These are phyloP conservation scores for Centrapalus pauciflorus DNA, from an alignment of 129 eudicot genomes.

Conservation along the genomic window DNA sequence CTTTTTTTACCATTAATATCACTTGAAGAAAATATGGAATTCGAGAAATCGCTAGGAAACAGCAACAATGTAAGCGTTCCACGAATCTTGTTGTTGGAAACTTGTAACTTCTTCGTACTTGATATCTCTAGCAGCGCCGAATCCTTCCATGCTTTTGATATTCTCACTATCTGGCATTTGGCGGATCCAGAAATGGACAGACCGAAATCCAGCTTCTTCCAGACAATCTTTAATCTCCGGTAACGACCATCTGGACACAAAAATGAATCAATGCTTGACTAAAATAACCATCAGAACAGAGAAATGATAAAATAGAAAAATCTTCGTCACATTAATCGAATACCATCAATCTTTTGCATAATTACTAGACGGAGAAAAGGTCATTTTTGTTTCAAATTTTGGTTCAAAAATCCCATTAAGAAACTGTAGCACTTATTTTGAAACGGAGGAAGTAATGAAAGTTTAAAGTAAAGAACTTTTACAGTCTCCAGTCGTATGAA, in stretches of 20 bases:
- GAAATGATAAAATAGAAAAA: neutral
- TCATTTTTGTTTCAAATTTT: neutral
- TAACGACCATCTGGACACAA: conserved; percentile 77
- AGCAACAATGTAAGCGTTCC: conserved; percentile 91
- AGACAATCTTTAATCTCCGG: conserved; percentile 93
- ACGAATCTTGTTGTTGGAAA: conserved; percentile 88
- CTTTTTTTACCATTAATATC: neutral
- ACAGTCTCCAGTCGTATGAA: conserved; percentile 99
- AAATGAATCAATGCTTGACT: neutral
- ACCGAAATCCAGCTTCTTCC: conserved; percentile 84
- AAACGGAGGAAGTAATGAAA: neutral
- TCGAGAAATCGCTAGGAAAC: conserved; percentile 43
- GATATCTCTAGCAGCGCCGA: conserved; percentile 53
- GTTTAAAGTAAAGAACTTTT: conserved; percentile 23
- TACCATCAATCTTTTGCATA: neutral
- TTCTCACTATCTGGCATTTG: conserved; percentile 79
- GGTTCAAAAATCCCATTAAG: neutral
- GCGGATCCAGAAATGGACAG: conserved; percentile 88
- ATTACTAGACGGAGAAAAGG: neutral
- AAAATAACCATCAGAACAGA: neutral
- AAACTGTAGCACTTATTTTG: neutral
- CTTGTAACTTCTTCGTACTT: conserved; percentile 88
- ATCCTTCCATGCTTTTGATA: conserved; percentile 64
- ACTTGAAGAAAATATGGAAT: neutral
- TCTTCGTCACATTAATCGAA: too few species aligned